Conservation (phyloP, 495 filamentous ascomycete genomes). For the Trichoderma parareesei region DNA sequence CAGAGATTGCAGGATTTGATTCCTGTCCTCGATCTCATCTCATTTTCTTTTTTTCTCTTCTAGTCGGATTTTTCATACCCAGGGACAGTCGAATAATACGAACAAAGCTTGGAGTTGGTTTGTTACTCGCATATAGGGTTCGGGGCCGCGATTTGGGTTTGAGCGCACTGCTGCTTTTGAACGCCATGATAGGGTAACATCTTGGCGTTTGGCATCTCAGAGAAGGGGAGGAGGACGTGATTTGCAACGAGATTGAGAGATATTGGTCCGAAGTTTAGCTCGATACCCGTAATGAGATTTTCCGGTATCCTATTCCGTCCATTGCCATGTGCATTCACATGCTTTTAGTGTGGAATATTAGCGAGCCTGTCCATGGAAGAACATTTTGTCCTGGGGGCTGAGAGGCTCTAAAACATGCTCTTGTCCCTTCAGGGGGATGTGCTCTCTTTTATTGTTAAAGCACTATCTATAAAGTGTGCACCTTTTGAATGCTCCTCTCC, state of each 20-base stretch:
- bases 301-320: neutral
- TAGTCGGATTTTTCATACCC: neutral
- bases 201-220: neutral
- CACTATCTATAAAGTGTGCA: neutral
- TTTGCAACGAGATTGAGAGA: neutral
- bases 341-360: too few species aligned
- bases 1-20: conserved; percentile 6
- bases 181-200: neutral
- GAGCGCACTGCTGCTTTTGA: neutral
- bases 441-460: too few species aligned
- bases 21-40: neutral
- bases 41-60: neutral
- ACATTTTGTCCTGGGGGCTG: too few species aligned
- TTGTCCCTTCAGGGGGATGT: too few species aligned
- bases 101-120: conserved; percentile 6
- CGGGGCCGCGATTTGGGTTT: neutral
- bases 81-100: neutral
- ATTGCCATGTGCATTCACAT: too few species aligned
- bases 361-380: too few species aligned
- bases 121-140: neutral
- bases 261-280: neutral
- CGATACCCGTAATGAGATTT: conserved; percentile 2
- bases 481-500: neutral
- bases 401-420: too few species aligned
- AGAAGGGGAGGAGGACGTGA: neutral